Evolutionary conservation across 208 protist genomes (phyloP), one percentile per base, ranked within the genome.

Genomic region (Leishmania martiniquensis): DNA sequence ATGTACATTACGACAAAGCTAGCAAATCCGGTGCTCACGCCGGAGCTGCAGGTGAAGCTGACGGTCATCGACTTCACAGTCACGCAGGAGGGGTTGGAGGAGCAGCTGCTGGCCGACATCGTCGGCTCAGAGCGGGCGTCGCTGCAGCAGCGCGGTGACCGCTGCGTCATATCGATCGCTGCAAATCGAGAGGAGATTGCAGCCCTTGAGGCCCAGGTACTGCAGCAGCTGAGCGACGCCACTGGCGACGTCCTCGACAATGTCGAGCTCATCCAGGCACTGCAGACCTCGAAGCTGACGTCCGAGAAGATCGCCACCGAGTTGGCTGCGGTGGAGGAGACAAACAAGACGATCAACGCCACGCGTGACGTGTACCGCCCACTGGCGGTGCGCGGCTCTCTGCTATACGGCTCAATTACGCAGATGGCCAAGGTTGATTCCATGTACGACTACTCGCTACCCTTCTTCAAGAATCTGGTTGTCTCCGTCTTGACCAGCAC

Each of bases 1-100:
- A 86, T 99, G 22, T 99, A 97, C 88, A 97, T 99, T 76, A 98
- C 98, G 20, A 98, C 93, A 63, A 99, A 99, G 80, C 87, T 99
- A 45, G 84, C 93, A 25, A 99, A 99, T 82, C 98, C 98, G 9
- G 86, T 97, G 75, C 98, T 98, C 70, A 89, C 95, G 52, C 98
- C 98, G 7, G 98, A 99, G 81, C 84, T 99, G 55, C 97, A 97
- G 85, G 94, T 97, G 86, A 98, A 97, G 78, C 83, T 97, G 59
- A 96, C 94, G 7, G 91, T 98, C 60, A 85, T 97, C 66, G 97
- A 98, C 89, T 98, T 98, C 86, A 98, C 94, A 44, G 94, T 98
- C 17, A 98, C 97, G 22, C 88, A 88, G 44, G 84, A 93, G 55
- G 97, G 95, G 22, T 80, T 98, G 55, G 95, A 98, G 84, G 94